phyloP scores from a whole-genome alignment of 83 land plant species.

The Larix sibirica region DNA sequence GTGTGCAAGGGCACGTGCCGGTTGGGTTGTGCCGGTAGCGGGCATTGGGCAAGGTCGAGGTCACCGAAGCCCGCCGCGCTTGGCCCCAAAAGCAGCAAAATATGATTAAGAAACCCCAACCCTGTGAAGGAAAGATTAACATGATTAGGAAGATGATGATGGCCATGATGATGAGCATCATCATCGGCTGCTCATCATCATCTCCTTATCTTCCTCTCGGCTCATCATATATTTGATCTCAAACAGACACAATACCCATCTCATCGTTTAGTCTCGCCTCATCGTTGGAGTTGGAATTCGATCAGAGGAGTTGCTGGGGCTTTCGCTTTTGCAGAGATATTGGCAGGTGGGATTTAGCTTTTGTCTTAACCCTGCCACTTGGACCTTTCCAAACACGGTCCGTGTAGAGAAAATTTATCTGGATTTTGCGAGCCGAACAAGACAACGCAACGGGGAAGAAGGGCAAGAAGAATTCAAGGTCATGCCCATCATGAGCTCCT shows the following conservation, averaged over 20 bases:
- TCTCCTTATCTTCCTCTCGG: neutral
- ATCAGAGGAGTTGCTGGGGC: neutral
- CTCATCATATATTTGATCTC: neutral
- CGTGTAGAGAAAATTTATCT: neutral
- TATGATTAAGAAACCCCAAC: neutral
- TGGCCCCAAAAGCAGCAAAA: neutral
- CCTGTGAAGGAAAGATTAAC: neutral
- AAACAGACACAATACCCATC: no score
- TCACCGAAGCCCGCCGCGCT: neutral
- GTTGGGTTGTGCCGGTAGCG: no score
- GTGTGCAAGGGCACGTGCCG: no score
- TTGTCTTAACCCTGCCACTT: neutral
- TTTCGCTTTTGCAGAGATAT: conserved; percentile 17
- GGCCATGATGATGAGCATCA: neutral
- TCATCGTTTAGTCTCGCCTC: neutral
- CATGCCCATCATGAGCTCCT: neutral
- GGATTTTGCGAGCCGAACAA: neutral
- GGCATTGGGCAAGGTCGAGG: no score
- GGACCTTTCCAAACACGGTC: neutral
- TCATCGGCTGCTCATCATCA: neutral
- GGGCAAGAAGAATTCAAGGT: neutral
- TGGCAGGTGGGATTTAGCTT: conserved; percentile 1
- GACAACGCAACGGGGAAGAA: conserved; percentile 3
- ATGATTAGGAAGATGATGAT: conserved; percentile 9
- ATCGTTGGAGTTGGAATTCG: neutral